Base-by-base conservation (phyloP, 2,329 filamentous ascomycete species). In the Lomentospora prolificans region DNA sequence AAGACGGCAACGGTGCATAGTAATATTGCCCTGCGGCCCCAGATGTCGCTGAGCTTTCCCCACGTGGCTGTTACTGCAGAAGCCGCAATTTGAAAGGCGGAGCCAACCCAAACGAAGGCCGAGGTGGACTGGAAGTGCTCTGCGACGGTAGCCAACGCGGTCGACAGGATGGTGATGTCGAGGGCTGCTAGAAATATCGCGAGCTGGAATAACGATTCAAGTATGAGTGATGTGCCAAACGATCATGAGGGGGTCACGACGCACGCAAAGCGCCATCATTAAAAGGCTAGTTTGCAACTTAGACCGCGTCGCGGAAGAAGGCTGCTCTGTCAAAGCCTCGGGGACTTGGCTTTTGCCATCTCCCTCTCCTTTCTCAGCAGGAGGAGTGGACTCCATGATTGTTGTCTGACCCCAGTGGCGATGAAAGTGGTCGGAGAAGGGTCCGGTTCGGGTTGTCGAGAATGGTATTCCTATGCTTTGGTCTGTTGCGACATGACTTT, bases 31-130 rank as follows among this genome's bases (percentile, higher is more conserved):
- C 79, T 80, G 5, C 78, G 72, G 6, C 78, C 78, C 72, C 73
- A 81, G 50, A 81, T 79, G 59, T 81, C 78, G 4, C 72, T 74
- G 54, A 80, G 66, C 60, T 78, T 78, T 27, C 82, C 84, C 44
- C 44, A 48, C 14, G 86, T 78, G 0, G 86, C 85, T 0, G 80
- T 81, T 2, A 76, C 76, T 0, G 86, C 83, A 0, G 86, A 83
- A 62, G 82, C 82, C 12, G 83, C 84, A 9, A 91, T 78, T 3
- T 90, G 72, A 66, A 87, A 91, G 0, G 87, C 81, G 24, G 80
- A 83, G 1, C 87, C 87, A 58, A 92, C 86, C 89, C 87, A 91
- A 10, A 84, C 82, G 68, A 90, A 91, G 4, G 85, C 85, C 1
- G 80, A 73, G 10, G 79, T 80, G 30, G 81, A 85, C 50, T 78